Evolutionary conservation across 139 green algal species (phyloP).

Genomic region (Spirogloea muscicola): DNA sequence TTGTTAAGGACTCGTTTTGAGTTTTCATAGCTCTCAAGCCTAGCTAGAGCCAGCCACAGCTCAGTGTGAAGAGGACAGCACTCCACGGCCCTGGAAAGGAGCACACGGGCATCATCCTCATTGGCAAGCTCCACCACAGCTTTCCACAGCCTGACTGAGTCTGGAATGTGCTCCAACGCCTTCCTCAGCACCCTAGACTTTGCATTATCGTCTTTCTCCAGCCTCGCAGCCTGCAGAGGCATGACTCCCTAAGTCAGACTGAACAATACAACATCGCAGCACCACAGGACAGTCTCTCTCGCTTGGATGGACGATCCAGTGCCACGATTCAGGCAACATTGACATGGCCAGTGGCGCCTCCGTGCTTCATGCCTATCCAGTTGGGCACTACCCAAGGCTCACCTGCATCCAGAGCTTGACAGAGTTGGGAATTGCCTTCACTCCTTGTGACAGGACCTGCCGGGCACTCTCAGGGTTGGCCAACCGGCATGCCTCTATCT

Average conservation of each 20-base stretch:
- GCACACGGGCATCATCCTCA: constrained; percentile 79
- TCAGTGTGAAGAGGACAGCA: constrained; percentile 87
- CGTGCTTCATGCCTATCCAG: no score
- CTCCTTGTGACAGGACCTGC: constrained; percentile 80
- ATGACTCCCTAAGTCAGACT: no score
- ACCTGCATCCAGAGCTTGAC: constrained; percentile 94
- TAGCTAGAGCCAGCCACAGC: constrained; percentile 93
- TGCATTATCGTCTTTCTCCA: constrained; percentile 71
- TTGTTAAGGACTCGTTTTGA: constrained; percentile 94
- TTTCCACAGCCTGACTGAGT: constrained; percentile 92
- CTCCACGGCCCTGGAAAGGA: constrained; percentile 88
- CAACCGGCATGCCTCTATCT: constrained; percentile 91
- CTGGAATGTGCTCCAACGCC: constrained; percentile 84
- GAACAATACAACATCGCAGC: no score
- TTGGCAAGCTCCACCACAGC: constrained; percentile 85
- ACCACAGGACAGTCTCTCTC: no score
- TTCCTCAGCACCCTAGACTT: constrained; percentile 86
- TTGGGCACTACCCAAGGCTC: no score
- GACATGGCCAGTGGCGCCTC: no score
- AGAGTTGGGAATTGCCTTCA: constrained; percentile 69
- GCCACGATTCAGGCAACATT: no score
- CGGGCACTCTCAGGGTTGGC: constrained; percentile 70
- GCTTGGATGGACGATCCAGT: no score
- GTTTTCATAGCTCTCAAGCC: constrained; percentile 89
- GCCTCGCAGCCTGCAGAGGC: constrained; percentile 61